Evolutionary conservation across 83 land plant genomes (phyloP).

Genomic region (Thuja plicata): DNA sequence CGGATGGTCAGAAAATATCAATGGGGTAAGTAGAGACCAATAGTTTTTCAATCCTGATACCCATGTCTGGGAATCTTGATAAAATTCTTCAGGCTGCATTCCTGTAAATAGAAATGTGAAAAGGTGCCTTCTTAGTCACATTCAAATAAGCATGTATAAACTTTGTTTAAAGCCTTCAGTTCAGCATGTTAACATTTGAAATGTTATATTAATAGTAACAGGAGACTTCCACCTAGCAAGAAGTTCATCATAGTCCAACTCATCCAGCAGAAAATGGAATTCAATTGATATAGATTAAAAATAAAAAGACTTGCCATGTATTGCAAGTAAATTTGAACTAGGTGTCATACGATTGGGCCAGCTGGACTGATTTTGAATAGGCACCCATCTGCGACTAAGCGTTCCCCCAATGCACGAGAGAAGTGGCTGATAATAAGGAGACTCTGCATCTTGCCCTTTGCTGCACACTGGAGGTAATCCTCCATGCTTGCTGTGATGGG

Average conservation of each 20-base stretch:
- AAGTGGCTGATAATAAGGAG: constrained; percentile 70
- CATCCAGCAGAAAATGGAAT: not conserved
- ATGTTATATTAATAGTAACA: not conserved
- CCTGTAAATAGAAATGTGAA: constrained; percentile 33
- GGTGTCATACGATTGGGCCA: constrained; percentile 60
- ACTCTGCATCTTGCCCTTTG: constrained; percentile 55
- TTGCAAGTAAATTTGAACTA: constrained; percentile 46
- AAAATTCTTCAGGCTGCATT: constrained; percentile 51
- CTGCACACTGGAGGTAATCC: constrained; percentile 41
- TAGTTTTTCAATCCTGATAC: constrained; percentile 46
- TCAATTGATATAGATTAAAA: not conserved
- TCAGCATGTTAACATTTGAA: not conserved
- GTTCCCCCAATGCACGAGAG: constrained; percentile 59
- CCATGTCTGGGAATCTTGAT: constrained; percentile 67
- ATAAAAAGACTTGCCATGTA: constrained; percentile 43
- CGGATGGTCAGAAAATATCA: constrained; percentile 95
- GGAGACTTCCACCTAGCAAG: not conserved
- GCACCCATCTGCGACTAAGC: constrained; percentile 61
- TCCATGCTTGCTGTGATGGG: constrained; percentile 20
- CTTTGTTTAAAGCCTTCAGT: not conserved
- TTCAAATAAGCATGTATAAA: not conserved
- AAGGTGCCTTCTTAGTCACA: not conserved
- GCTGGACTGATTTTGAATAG: constrained; percentile 46
- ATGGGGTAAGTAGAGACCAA: constrained; percentile 93
- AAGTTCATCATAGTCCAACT: not conserved